These are phyloP conservation scores for Globisporangium acanthophoron DNA, from an alignment of 352 stramenopile species.

Conservation along the genomic window DNA sequence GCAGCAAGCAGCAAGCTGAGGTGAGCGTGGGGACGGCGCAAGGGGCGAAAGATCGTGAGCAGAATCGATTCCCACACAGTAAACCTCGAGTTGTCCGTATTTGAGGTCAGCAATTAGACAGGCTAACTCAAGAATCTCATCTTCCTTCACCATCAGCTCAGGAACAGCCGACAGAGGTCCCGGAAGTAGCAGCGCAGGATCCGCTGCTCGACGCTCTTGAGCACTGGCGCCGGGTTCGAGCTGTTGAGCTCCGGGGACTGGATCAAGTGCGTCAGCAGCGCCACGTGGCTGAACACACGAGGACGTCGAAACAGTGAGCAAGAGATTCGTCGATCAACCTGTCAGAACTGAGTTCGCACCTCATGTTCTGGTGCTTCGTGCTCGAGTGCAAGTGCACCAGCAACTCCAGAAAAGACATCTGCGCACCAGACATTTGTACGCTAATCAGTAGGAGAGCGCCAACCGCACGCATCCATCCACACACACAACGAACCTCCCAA, in stretches of 20 bases:
- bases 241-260: slow-evolving; percentile 80
- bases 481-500: slow-evolving; percentile 53
- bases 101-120: too few relatives aligned
- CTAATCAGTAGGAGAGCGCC: not conserved
- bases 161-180: slow-evolving; percentile 62
- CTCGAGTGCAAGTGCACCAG: slow-evolving; percentile 74
- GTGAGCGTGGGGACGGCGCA: too few relatives aligned
- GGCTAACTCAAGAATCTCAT: not conserved
- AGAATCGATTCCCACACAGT: too few relatives aligned
- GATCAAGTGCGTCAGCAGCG: slow-evolving; percentile 74
- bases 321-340: not conserved
- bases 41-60: too few relatives aligned
- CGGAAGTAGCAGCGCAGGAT: slow-evolving; percentile 82
- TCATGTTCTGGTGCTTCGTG: slow-evolving; percentile 62
- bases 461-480: not conserved
- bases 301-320: not conserved
- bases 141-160: slow-evolving; percentile 13
- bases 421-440: slow-evolving; percentile 6
- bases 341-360: slow-evolving; percentile 20
- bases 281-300: slow-evolving; percentile 38
- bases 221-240: slow-evolving; percentile 55
- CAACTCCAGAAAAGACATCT: slow-evolving; percentile 77
- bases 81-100: too few relatives aligned
- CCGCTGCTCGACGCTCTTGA: slow-evolving; percentile 69
- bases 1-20: too few relatives aligned